These are phyloP conservation scores for Hydrangea macrophylla DNA, from an alignment of 148 eudicot genomes.

Conservation along the genomic window DNA sequence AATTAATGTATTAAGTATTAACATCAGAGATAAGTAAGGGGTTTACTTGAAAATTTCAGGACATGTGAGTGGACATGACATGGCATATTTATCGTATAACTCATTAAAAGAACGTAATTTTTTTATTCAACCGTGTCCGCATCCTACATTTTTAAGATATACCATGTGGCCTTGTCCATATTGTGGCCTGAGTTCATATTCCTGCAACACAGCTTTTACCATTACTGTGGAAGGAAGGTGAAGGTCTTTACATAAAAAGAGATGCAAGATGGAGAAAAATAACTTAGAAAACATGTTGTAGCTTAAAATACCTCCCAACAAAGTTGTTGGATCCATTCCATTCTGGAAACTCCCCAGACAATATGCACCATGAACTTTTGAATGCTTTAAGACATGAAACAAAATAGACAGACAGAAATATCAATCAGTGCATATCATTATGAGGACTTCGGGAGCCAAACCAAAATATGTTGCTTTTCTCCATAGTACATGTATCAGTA, in stretches of 20 bases:
- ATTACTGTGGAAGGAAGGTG: neutral
- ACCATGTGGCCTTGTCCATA: no score
- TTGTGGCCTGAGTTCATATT: no score
- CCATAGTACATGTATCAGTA: neutral
- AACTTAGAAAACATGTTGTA: constrained; percentile 4
- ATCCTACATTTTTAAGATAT: no score
- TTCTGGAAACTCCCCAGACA: constrained; percentile 91
- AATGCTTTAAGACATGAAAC: constrained; percentile 47
- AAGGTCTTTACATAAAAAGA: neutral
- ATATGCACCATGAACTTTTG: constrained; percentile 82
- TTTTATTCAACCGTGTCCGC: no score
- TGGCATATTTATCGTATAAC: no score
- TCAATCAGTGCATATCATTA: constrained; percentile 7
- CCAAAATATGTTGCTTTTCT: neutral
- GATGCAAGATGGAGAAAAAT: neutral
- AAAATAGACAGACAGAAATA: neutral
- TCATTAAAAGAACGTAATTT: no score
- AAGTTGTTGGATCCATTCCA: constrained; percentile 86
- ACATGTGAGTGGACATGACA: no score
- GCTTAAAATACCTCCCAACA: constrained; percentile 75
- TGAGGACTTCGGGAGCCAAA: constrained; percentile 3
- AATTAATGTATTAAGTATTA: no score
- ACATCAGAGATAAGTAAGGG: no score
- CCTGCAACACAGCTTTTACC: no score
- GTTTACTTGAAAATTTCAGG: no score